Evolutionary conservation across 768 basidiomycete genomes (phyloP).

Genomic region (Ramaria rubella): DNA sequence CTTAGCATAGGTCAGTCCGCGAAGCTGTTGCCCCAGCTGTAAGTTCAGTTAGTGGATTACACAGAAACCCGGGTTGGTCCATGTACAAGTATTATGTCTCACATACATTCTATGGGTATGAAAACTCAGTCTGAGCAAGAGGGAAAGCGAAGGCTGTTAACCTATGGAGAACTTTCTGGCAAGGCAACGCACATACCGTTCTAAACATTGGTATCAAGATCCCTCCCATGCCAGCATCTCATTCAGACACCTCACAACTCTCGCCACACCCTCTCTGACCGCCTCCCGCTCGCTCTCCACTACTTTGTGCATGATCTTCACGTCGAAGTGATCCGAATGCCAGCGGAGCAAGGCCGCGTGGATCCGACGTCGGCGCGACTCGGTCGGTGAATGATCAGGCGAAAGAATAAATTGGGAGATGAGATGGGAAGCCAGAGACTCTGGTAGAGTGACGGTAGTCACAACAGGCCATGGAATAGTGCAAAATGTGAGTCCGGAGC

Average conservation of each 20-base stretch:
- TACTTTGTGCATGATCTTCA: slow-evolving; percentile 31
- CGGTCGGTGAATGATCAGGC: slow-evolving; percentile 48
- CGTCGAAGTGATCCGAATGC: slow-evolving; percentile 51
- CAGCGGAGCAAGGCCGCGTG: slow-evolving; percentile 42
- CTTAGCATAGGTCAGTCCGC: no score
- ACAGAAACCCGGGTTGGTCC: no score
- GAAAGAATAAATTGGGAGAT: slow-evolving; percentile 61
- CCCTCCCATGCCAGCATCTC: slow-evolving; percentile 16
- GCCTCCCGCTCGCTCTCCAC: slow-evolving; percentile 24
- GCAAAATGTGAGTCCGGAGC: slow-evolving; percentile 41
- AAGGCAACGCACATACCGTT: no score
- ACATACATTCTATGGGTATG: no score
- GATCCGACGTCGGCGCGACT: slow-evolving; percentile 35
- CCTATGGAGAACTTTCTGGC: no score
- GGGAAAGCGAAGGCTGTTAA: no score
- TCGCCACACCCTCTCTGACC: slow-evolving; percentile 33
- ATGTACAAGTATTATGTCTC: no score
- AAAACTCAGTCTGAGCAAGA: no score
- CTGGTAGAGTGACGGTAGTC: slow-evolving; percentile 32
- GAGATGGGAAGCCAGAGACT: slow-evolving; percentile 45
- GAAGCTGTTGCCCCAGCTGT: no score
- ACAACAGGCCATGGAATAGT: slow-evolving; percentile 68
- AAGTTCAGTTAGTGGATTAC: no score
- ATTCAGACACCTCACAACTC: slow-evolving; percentile 37
- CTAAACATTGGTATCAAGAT: no score